Percentiles rank a stretch among this genome's conserved stretches.
phyloP scores from a whole-genome alignment of 2,329 filamentous ascomycete species.

The Daldinia sp. region DNA sequence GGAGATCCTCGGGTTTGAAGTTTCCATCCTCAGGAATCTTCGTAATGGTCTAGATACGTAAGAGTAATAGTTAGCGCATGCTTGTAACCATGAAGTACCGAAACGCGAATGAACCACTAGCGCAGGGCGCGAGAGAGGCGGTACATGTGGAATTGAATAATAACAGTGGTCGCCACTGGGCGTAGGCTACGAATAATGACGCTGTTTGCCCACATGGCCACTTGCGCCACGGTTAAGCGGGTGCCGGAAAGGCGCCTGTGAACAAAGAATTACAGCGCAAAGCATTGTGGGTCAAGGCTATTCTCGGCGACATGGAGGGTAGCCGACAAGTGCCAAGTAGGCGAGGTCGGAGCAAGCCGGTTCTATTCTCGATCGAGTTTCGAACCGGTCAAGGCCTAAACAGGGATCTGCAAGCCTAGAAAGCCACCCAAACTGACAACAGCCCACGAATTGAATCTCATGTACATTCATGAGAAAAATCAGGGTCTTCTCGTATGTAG shows the following conservation, averaged over 20 bases:
- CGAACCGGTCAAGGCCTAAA: slow-evolving; percentile 25
- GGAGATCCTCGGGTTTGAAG: slow-evolving; percentile 65
- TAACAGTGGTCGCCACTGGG: slow-evolving; percentile 33
- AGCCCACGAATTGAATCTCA: slow-evolving; percentile 32
- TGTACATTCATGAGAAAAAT: slow-evolving; percentile 24
- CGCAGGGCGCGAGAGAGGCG: slow-evolving; percentile 5
- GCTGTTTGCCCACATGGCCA: slow-evolving; percentile 28
- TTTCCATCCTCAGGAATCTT: slow-evolving; percentile 55
- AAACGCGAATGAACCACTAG: slow-evolving; percentile 5
- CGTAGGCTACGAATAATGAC: slow-evolving; percentile 30
- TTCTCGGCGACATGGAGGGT: slow-evolving; percentile 37
- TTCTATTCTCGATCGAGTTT: slow-evolving; percentile 38
- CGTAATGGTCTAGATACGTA: slow-evolving; percentile 60
- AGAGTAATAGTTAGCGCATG: slow-evolving; percentile 22
- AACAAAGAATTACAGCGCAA: slow-evolving; percentile 29
- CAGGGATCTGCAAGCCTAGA: slow-evolving; percentile 36
- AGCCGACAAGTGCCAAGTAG: slow-evolving; percentile 33
- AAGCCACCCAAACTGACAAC: slow-evolving; percentile 15
- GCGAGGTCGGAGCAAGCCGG: slow-evolving; percentile 45
- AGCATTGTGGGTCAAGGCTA: slow-evolving; percentile 27
- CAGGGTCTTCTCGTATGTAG: slow-evolving; percentile 29
- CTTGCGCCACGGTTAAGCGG: slow-evolving; percentile 31
- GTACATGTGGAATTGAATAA: slow-evolving; percentile 15
- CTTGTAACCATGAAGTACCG: neutral
- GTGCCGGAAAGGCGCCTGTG: slow-evolving; percentile 22